phyloP scores from a whole-genome alignment of 2,329 filamentous ascomycete species.

The Claviceps quebecensis region DNA sequence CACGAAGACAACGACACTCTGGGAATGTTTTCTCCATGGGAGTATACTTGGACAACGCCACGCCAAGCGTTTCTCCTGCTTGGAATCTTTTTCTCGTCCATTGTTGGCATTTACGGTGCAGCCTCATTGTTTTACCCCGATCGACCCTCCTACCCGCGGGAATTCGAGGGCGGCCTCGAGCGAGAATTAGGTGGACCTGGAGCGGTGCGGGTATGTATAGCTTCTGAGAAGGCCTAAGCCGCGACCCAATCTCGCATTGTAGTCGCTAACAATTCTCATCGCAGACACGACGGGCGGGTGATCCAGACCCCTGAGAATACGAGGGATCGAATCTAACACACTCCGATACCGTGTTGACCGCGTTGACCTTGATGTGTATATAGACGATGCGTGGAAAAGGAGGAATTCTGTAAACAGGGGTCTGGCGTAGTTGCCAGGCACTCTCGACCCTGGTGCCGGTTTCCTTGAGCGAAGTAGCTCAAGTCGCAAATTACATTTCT shows the following conservation, averaged over 20 bases:
- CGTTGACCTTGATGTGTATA: conserved; percentile 22
- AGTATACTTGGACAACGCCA: conserved; percentile 71
- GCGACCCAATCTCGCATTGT: not conserved
- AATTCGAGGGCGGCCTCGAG: conserved; percentile 60
- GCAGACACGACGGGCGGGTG: conserved; percentile 41
- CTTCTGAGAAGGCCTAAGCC: not conserved
- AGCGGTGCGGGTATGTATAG: conserved; percentile 46
- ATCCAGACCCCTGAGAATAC: conserved; percentile 34
- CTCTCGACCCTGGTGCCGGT: not conserved
- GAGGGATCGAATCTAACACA: not conserved
- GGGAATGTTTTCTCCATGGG: conserved; percentile 75
- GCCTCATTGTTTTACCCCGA: conserved; percentile 62
- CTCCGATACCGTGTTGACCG: not conserved
- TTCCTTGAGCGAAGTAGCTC: not conserved
- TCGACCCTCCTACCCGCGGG: conserved; percentile 51
- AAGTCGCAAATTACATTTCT: not conserved
- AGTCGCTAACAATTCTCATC: not conserved
- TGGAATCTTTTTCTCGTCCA: conserved; percentile 48
- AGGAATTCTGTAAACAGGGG: not conserved
- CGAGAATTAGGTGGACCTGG: conserved; percentile 59
- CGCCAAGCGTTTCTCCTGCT: conserved; percentile 57
- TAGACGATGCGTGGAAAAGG: conserved; percentile 12
- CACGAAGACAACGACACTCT: conserved; percentile 94
- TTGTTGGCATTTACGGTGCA: conserved; percentile 51
- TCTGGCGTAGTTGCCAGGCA: not conserved